Conservation (phyloP, 441 rosid genomes). For the Croton laevigatus region DNA sequence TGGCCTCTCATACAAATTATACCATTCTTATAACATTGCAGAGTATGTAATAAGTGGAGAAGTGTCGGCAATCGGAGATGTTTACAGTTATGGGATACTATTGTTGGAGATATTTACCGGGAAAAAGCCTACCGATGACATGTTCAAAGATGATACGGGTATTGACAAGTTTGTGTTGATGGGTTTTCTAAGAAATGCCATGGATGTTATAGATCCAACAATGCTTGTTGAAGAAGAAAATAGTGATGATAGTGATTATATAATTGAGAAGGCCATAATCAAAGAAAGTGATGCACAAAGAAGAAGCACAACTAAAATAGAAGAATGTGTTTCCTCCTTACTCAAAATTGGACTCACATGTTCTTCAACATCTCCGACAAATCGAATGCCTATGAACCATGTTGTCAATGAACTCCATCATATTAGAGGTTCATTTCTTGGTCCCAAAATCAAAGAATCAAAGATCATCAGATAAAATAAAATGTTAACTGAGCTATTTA, state of each 20-base stretch:
- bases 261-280: conserved; percentile 13
- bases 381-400: conserved; percentile 26
- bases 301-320: conserved; percentile 9
- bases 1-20: too few species aligned
- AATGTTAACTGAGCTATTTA: too few species aligned
- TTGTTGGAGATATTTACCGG: conserved; percentile 31
- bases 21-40: conserved; percentile 6
- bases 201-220: conserved; percentile 26
- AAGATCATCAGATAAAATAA: background rate
- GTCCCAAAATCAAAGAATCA: background rate
- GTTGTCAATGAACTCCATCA: conserved; percentile 28
- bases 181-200: conserved; percentile 33
- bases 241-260: background rate
- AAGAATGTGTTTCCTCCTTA: conserved; percentile 27
- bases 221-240: conserved; percentile 28
- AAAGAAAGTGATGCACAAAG: background rate
- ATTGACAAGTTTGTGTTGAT: conserved; percentile 28
- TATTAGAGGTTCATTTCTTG: conserved; percentile 21
- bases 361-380: conserved; percentile 25
- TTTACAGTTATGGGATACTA: conserved; percentile 33
- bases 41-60: conserved; percentile 25
- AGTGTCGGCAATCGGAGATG: conserved; percentile 22
- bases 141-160: conserved; percentile 21
- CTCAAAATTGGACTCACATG: conserved; percentile 36
- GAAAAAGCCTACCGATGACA: conserved; percentile 30